These are phyloP conservation scores for Hymenoscyphus linearis DNA, from an alignment of 2,329 filamentous ascomycete species.

Conservation along the genomic window DNA sequence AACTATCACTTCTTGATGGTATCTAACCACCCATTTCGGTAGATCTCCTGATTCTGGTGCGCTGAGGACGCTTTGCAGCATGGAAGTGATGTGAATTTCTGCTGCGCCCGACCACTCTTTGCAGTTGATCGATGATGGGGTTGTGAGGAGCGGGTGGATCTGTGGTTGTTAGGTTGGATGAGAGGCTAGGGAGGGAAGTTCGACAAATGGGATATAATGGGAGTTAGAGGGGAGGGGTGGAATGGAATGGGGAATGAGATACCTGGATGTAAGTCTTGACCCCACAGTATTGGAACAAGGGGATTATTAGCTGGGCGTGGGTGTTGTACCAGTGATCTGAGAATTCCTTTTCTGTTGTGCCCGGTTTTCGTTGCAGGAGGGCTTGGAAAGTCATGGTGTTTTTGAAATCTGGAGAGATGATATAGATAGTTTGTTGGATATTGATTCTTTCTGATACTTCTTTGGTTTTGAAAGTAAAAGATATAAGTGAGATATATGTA, in stretches of 20 bases:
- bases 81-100: conserved; percentile 5
- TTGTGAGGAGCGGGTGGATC: not conserved
- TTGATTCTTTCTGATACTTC: too few species aligned
- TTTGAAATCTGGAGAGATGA: too few species aligned
- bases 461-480: too few species aligned
- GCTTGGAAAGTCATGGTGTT: conserved; percentile 10
- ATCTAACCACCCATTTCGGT: conserved; percentile 21
- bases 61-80: not conserved
- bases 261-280: conserved; percentile 24
- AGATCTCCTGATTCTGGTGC: not conserved
- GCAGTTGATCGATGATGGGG: conserved; percentile 2
- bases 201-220: not conserved
- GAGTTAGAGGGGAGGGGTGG: not conserved
- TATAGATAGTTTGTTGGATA: too few species aligned
- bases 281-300: conserved; percentile 21
- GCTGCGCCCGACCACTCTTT: conserved; percentile 14
- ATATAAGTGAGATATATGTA: too few species aligned
- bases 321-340: conserved; percentile 22
- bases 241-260: not conserved
- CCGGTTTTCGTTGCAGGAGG: conserved; percentile 23
- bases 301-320: conserved; percentile 22
- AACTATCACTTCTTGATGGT: conserved; percentile 22
- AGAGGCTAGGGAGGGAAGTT: not conserved
- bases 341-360: conserved; percentile 22
- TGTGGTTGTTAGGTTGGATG: not conserved